These are phyloP conservation scores for Eucalyptus fibrosa DNA, from an alignment of 345 rosid genomes.

Conservation along the genomic window DNA sequence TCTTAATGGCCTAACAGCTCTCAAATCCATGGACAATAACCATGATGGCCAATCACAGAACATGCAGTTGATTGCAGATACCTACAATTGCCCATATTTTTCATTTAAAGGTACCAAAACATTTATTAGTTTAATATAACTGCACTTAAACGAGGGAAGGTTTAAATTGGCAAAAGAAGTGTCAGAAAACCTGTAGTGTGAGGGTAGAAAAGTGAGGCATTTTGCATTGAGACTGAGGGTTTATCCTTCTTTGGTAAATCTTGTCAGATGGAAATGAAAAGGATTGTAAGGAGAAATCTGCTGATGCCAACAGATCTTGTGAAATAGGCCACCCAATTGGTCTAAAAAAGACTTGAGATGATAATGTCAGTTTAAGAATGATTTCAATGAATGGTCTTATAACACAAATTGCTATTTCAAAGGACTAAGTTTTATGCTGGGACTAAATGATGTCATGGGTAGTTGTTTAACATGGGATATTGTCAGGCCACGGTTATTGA, in stretches of 20 bases:
- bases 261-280: not conserved
- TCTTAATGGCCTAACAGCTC: conserved; percentile 39
- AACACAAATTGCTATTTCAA: not conserved
- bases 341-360: not conserved
- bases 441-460: not conserved
- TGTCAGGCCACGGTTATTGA: not conserved
- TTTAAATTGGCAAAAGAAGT: not conserved
- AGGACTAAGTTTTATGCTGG: not conserved
- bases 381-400: not conserved
- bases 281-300: not conserved
- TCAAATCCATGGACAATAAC: conserved; percentile 33
- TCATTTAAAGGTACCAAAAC: conserved; percentile 50
- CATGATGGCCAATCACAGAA: conserved; percentile 5
- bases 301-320: not conserved
- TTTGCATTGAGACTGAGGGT: not conserved
- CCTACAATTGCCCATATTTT: conserved; percentile 43
- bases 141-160: not conserved
- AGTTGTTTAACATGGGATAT: not conserved
- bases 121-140: not conserved
- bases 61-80: conserved; percentile 11
- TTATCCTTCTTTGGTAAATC: not conserved
- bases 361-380: not conserved
- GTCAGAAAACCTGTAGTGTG: not conserved
- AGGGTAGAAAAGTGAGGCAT: not conserved
- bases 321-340: not conserved